Base-by-base conservation (phyloP, 768 basidiomycete species). In the Boletus huronensis region DNA sequence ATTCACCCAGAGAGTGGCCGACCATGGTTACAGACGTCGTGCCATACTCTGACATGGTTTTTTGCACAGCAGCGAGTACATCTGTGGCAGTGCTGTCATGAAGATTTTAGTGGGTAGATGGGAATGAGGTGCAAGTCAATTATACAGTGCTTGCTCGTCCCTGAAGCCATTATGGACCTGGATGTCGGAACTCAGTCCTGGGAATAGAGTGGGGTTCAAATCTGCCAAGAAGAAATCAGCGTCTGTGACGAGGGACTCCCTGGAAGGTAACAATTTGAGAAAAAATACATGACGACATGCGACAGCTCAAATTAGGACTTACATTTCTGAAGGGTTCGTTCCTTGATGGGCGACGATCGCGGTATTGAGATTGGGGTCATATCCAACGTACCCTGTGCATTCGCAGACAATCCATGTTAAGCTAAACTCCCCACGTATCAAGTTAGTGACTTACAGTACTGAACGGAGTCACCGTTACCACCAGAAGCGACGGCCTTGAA, bases 381-480 rank as follows among this genome's bases (percentile, higher is more conserved):
- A 82, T n/a, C 81, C 81, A 28, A 82, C 81, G 50, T 70, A 81
- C 80, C 80, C 81, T 82, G 25, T 28, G 6, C 26, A 25, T 50
- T 32, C 40, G 11, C 21, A 41, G 25, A 38, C 7, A 41, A 42
- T n/a, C 39, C 17, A 41, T 28, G 32, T 6, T 43, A 5, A 54
- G 47, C n/a, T 0, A 28, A 19, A 2, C 4, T 32, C 21, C 16
- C 17, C n/a, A 21, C 1, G 2, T n/a, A n/a, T 36, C 9, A 52
- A 17, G 17, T 13, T 6, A 25, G 4, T 6, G 2, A 29, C 68
- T 63, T 32, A 79, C 77, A 82, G 58, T 72, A 81, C 54, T 80
- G 81, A 2, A 69, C 62, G 0, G 45, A 47, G 42, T 59, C 54
- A 6, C 78, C 81, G 46, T 81, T 66, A 6, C 81, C 81, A 10